These are phyloP conservation scores for Plantago rigida DNA, from an alignment of 305 asterid species.

Conservation along the genomic window DNA sequence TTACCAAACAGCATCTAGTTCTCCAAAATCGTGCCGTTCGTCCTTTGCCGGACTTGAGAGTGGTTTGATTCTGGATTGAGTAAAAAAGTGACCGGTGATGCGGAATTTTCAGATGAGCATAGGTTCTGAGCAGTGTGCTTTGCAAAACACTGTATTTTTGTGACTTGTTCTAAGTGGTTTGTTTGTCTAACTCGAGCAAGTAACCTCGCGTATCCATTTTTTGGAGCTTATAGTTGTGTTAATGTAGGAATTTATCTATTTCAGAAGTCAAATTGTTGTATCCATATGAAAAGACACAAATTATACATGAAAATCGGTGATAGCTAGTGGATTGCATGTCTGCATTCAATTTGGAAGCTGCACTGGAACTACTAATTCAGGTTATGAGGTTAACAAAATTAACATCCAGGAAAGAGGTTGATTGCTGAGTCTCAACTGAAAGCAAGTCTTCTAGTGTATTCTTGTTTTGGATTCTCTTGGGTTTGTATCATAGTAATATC, in stretches of 20 bases:
- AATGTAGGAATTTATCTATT: neutral
- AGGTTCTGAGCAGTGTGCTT: neutral
- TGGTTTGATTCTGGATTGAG: too few relatives aligned
- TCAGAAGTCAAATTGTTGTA: neutral
- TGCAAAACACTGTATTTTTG: neutral
- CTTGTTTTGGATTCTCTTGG: neutral
- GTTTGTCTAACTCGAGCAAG: neutral
- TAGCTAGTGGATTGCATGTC: neutral
- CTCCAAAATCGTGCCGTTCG: too few relatives aligned
- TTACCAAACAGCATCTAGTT: too few relatives aligned
- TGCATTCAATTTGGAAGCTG: neutral
- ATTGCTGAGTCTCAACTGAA: too few relatives aligned
- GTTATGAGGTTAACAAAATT: too few relatives aligned
- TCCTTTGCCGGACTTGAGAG: too few relatives aligned
- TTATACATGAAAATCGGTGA: neutral
- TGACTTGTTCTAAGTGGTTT: conserved; percentile 1
- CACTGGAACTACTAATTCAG: neutral
- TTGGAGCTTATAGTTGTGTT: too few relatives aligned
- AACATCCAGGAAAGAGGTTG: too few relatives aligned
- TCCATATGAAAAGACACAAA: neutral
- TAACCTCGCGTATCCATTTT: too few relatives aligned
- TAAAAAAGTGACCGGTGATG: neutral
- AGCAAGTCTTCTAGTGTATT: neutral
- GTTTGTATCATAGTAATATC: neutral
- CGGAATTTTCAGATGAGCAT: neutral